These are phyloP conservation scores for Mycosphaerella sp. DNA, from an alignment of 2,329 filamentous ascomycete genomes.

Conservation along the genomic window DNA sequence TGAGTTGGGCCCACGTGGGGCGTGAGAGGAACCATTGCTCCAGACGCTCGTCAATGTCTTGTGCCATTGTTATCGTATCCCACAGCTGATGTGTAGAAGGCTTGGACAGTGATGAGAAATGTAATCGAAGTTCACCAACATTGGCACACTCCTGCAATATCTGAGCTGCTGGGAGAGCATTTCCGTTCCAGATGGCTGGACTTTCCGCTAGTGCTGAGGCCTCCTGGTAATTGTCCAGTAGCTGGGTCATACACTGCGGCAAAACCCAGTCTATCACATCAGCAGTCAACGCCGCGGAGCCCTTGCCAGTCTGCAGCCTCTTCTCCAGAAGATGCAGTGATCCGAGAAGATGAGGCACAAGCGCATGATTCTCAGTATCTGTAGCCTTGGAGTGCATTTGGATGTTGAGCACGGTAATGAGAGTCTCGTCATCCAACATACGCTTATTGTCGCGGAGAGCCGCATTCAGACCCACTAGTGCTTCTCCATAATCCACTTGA, in stretches of 20 bases:
- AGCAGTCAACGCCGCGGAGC: background rate
- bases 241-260: background rate
- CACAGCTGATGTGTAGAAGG: background rate
- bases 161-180: background rate
- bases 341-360: background rate
- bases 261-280: background rate
- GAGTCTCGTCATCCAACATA: background rate
- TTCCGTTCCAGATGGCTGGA: background rate
- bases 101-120: background rate
- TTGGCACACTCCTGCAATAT: background rate
- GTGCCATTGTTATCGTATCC: background rate
- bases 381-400: background rate
- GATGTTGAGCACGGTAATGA: background rate
- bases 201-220: background rate
- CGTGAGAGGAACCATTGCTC: background rate
- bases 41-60: background rate
- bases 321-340: background rate
- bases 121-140: background rate
- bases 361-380: background rate
- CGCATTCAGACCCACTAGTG: background rate
- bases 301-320: background rate
- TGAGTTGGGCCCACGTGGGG: background rate
- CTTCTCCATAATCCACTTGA: background rate
- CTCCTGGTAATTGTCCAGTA: background rate
- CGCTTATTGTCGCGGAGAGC: background rate